Conservation (phyloP, 2,329 filamentous ascomycete genomes). For the Penicillium vulpinum region DNA sequence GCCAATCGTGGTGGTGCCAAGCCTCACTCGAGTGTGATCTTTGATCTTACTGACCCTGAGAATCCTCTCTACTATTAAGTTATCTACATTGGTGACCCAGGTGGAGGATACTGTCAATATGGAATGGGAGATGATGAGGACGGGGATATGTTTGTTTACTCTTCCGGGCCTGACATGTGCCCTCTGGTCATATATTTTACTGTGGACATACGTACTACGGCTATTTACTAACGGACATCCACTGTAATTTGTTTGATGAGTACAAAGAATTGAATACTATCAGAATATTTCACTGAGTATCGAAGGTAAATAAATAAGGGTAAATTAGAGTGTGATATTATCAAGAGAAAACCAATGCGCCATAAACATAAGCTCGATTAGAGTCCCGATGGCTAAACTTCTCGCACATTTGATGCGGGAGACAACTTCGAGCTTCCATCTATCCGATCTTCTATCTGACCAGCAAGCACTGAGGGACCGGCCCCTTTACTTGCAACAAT, state of each 20-base stretch:
- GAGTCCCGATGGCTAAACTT: neutral
- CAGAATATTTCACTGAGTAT: neutral
- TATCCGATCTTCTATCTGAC: neutral
- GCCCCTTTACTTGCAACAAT: constrained; percentile 11
- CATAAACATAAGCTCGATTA: neutral
- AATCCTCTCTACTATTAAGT: constrained; percentile 43
- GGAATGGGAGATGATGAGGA: neutral
- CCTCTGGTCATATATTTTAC: neutral
- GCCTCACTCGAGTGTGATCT: constrained; percentile 58
- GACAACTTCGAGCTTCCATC: neutral
- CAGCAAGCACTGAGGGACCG: neutral
- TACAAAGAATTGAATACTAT: neutral
- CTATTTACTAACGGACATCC: neutral
- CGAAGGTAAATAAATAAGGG: neutral
- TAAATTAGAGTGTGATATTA: too few relatives aligned
- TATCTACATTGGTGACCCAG: too few relatives aligned
- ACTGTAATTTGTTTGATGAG: neutral
- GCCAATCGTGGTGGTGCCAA: constrained; percentile 57
- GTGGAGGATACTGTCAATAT: neutral
- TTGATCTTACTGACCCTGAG: constrained; percentile 57
- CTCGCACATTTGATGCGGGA: neutral
- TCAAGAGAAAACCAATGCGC: neutral
- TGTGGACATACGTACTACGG: neutral
- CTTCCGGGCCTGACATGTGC: neutral
- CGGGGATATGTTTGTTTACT: neutral